Evolutionary conservation across 306 rosid genomes (phyloP), one percentile per base, ranked within the genome.

Genomic region (Hippophae tibetana): DNA sequence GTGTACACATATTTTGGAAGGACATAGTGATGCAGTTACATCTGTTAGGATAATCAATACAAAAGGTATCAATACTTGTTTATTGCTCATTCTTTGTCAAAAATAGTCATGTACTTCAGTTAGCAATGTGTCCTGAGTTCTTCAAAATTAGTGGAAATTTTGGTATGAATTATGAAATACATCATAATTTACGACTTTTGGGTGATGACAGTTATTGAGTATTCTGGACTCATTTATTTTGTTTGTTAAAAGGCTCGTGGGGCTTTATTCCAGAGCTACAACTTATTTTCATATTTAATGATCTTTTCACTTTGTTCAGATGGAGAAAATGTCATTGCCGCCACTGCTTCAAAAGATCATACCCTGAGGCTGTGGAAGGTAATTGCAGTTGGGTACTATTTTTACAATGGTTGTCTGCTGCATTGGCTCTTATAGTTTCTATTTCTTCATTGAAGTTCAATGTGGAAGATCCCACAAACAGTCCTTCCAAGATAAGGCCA

Each of bases 341-440:
- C 93, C 65, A 87, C 96, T 53, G 96, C 87, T 64, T 88, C 99
- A 3, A 92, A 92, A 71, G 96, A 92, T 68, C 81, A 78, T 52
- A 83, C 95, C 8, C 41, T 92, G 56, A 88, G 93, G 74, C 85
- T 92, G 70, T 92, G 99, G 99, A 88, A 92, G 93, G 93, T 85
- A 74, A 70, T 52, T 58, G 64, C 63, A 67, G 70, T 64, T 53
- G 44, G 40, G 12, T 68, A 47, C 56, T 49, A 55, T 55, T 78
- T 44, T 44, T 13, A 25, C 31, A 58, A 40, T 27, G 46, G 54
- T 60, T 41, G 45, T 41, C 53, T 74, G 45, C 54, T 52, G 13
- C 60, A 47, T 49, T 71, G 62, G 64, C 70, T 63, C 49, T 60
- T 68, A 7, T 52, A 7, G 8, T 2, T 68, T 54, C 54, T 25